phyloP scores from a whole-genome alignment of 2,329 filamentous ascomycete species.

The Fusarium poae region DNA sequence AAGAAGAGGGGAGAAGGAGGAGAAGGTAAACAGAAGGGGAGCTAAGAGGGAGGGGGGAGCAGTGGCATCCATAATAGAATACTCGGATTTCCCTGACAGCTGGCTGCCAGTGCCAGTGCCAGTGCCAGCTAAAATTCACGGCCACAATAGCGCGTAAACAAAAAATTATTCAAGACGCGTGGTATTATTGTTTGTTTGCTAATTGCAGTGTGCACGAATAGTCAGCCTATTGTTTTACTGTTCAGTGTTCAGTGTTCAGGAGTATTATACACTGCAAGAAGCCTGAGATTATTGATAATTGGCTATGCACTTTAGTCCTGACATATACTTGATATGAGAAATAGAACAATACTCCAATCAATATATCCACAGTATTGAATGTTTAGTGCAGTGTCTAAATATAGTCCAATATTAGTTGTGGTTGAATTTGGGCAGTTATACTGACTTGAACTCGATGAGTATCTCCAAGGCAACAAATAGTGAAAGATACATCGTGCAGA shows the following conservation, averaged over 20 bases:
- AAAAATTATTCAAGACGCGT: not conserved
- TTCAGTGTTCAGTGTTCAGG: not conserved
- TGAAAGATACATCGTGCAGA: not conserved
- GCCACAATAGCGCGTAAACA: not conserved
- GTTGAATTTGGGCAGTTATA: not conserved
- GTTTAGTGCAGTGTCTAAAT: not conserved
- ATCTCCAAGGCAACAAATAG: no score
- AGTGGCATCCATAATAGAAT: conserved; percentile 1
- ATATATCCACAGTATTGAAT: not conserved
- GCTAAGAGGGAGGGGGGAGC: conserved; percentile 2
- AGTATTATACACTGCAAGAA: not conserved
- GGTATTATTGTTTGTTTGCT: not conserved
- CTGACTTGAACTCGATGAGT: not conserved
- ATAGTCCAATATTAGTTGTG: not conserved
- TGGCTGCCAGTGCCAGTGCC: not conserved
- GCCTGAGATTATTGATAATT: not conserved
- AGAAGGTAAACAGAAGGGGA: not conserved
- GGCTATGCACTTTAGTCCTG: not conserved
- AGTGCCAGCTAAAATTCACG: not conserved
- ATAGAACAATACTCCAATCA: not conserved
- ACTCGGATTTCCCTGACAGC: not conserved
- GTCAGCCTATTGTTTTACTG: not conserved
- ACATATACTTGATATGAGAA: no score
- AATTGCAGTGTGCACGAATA: not conserved
- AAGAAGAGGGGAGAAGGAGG: not conserved